Conservation (phyloP, 768 basidiomycete genomes). For the Termitomyces titanicus region DNA sequence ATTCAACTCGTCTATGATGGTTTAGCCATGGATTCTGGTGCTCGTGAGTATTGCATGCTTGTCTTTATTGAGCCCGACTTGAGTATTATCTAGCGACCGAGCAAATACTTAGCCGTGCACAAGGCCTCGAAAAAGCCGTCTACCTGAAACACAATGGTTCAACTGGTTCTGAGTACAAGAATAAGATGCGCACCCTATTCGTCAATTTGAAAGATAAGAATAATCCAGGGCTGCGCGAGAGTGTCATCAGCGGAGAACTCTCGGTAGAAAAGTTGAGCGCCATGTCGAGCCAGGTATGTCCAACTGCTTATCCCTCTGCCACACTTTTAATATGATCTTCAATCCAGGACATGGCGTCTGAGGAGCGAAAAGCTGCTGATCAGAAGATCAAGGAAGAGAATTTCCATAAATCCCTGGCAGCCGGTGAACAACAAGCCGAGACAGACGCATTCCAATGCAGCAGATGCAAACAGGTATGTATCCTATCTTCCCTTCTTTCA, state of each 20-base stretch:
- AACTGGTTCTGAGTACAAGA: constrained; percentile 50
- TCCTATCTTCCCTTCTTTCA: not conserved
- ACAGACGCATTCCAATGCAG: constrained; percentile 98
- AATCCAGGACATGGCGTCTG: constrained; percentile 89
- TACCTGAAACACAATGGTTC: constrained; percentile 40
- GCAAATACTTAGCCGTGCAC: constrained; percentile 61
- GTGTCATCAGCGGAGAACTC: constrained; percentile 81
- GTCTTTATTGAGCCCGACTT: not conserved
- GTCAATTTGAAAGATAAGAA: constrained; percentile 95
- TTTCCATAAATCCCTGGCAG: constrained; percentile 86
- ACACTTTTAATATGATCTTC: not conserved
- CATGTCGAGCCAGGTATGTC: constrained; percentile 77
- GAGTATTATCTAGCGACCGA: constrained; percentile 56
- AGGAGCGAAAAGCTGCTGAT: constrained; percentile 83
- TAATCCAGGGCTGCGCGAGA: constrained; percentile 83
- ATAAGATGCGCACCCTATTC: constrained; percentile 83
- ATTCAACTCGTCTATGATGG: constrained; percentile 90
- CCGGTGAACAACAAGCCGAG: constrained; percentile 87
- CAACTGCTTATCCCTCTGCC: not conserved
- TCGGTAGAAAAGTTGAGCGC: constrained; percentile 62
- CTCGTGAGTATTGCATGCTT: constrained; percentile 57
- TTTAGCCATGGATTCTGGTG: constrained; percentile 78
- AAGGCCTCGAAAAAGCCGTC: constrained; percentile 70
- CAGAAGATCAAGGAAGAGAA: constrained; percentile 82
- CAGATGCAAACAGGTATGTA: constrained; percentile 81